These are phyloP conservation scores for Pulveroboletus sp. DNA, from an alignment of 768 basidiomycete species.

Conservation along the genomic window DNA sequence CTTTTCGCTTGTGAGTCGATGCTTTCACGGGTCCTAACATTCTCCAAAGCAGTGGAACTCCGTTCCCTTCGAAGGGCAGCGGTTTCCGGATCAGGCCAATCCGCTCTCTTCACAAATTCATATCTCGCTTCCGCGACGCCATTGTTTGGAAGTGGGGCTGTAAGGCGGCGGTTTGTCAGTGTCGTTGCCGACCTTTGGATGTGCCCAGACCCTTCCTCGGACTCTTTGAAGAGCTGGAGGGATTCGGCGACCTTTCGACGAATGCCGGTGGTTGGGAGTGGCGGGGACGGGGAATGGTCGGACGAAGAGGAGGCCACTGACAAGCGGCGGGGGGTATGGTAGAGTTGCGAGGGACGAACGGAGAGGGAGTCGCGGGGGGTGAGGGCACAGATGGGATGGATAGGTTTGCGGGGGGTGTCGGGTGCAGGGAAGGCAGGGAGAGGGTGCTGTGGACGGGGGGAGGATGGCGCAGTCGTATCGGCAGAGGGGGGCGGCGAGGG, in stretches of 20 bases:
- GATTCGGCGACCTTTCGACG: conserved; percentile 82
- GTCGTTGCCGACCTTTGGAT: conserved; percentile 20
- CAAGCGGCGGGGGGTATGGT: conserved; percentile 32
- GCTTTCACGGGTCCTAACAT: conserved; percentile 50
- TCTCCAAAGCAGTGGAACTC: conserved; percentile 57
- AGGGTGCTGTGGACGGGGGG: not conserved
- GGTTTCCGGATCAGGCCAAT: conserved; percentile 78
- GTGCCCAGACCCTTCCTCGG: conserved; percentile 38
- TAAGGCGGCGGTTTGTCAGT: conserved; percentile 28
- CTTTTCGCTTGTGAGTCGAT: conserved; percentile 17
- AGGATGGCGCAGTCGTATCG: not conserved
- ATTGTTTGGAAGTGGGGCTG: conserved; percentile 37
- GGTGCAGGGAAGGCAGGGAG: conserved; percentile 31
- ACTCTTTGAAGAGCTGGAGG: conserved; percentile 79
- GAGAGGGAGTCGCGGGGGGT: conserved; percentile 25
- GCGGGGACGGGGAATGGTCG: conserved; percentile 2
- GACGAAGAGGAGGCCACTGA: conserved; percentile 23
- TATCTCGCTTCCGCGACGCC: conserved; percentile 66
- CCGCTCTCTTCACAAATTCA: conserved; percentile 79
- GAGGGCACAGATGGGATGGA: conserved; percentile 24
- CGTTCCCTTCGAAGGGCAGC: conserved; percentile 66
- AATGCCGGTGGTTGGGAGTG: conserved; percentile 39
- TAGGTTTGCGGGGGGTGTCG: conserved; percentile 25
- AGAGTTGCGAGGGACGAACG: conserved; percentile 17
- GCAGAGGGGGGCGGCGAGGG: not conserved